These are phyloP conservation scores for Suhomyces panamericanus DNA, from an alignment of 1,139 yeast genomes.

Conservation along the genomic window DNA sequence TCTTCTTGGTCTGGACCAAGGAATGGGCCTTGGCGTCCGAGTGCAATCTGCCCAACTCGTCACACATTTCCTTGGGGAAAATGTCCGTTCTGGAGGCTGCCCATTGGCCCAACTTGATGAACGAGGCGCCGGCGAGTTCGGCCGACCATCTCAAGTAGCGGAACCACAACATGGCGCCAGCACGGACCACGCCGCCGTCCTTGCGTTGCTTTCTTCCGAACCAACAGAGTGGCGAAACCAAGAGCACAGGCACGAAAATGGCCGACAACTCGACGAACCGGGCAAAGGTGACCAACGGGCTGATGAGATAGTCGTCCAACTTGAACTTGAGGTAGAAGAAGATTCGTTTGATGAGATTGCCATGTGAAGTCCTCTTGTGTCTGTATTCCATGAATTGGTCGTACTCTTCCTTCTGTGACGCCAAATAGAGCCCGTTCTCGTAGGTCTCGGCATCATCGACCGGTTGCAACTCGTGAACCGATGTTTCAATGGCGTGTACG, in stretches of 20 bases:
- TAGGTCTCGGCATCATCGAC: constrained; percentile 57
- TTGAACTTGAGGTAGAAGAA: constrained; percentile 40
- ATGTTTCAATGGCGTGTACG: constrained; percentile 34
- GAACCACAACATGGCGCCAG: constrained; percentile 77
- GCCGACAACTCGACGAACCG: constrained; percentile 68
- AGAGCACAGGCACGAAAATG: constrained; percentile 69
- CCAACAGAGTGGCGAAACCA: constrained; percentile 64
- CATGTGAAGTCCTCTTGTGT: constrained; percentile 24
- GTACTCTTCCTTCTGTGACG: constrained; percentile 56
- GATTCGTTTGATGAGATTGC: constrained; percentile 29
- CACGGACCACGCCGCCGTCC: constrained; percentile 38
- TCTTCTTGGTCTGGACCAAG: constrained; percentile 56
- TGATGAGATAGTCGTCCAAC: constrained; percentile 55
- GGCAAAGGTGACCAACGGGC: constrained; percentile 66
- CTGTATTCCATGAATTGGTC: constrained; percentile 29
- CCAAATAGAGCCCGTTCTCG: constrained; percentile 63
- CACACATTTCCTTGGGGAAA: constrained; percentile 77
- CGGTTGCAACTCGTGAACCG: constrained; percentile 43
- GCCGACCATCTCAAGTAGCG: constrained; percentile 62
- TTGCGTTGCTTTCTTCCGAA: constrained; percentile 50
- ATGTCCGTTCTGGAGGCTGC: constrained; percentile 98
- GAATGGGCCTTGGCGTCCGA: constrained; percentile 82
- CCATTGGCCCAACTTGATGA: constrained; percentile 97
- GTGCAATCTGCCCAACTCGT: constrained; percentile 73
- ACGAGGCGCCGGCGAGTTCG: constrained; percentile 90